Evolutionary conservation across 2,329 filamentous ascomycete species (phyloP), one percentile per base, ranked within the genome.

Genomic region (Fusarium goolgardi): DNA sequence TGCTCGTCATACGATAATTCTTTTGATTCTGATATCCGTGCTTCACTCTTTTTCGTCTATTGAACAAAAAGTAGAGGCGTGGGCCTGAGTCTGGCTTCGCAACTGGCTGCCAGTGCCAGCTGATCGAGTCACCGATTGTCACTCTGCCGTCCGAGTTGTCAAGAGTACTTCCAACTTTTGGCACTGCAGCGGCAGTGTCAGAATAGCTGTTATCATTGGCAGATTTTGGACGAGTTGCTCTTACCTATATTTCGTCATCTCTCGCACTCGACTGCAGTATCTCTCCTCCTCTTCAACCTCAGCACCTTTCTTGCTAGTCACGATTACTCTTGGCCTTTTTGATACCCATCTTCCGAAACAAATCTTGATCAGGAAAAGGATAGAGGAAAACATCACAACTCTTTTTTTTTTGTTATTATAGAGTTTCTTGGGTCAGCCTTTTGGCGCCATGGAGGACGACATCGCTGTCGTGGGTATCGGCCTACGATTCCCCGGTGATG

Each of bases 381-480:
- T 13, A 18, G 29, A 40, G 12, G 5, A 16, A 10, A 13, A 18
- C 3, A 32, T 27, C 2, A 18, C 11, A 29, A 29, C 3, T 29
- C 5, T 31, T 31, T 12, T 31, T 31, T 12, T 10, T 16, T 58
- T 18, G 11, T 18, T 41, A 29, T 11, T 29, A 29, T 29, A 31
- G 2, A 40, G 21, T n/a, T 32, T 41, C 23, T 64, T 64, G 40
- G n/a, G 27, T 31, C 34, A 6, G 13, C 18, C 15, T 64, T 43
- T 54, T 43, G 35, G 18, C 25, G 37, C 23, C 32, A 72, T 50
- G 53, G 76, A 74, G 68, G 80, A 82, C n/a, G 82, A 84, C 50
- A 82, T 86, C 49, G 85, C 84, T 5, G 78, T 87, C 13, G 76
- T 87, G 32, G 85, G 85, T 18, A 77, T 87, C 58, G 82, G 81